Conservation (phyloP, 1,284 basidiomycete species). For the Sporisorium scitamineum region DNA sequence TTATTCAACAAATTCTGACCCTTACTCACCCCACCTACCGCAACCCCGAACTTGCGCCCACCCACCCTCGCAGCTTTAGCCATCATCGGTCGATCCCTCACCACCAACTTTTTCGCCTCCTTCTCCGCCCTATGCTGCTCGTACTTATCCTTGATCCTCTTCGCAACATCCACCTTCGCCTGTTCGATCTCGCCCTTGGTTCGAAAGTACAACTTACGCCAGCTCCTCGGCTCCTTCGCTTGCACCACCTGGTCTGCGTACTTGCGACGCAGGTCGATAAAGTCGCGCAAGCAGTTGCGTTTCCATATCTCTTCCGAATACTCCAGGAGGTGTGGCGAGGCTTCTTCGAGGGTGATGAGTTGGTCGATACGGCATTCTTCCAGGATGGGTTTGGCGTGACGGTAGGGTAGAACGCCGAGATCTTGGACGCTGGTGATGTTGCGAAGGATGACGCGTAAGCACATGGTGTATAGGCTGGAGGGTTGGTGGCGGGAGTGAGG, state of each 20-base stretch:
- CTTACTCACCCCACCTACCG: conserved; percentile 25
- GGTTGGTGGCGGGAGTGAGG: neutral
- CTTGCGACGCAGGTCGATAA: conserved; percentile 54
- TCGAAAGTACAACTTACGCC: conserved; percentile 52
- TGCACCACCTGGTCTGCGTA: neutral
- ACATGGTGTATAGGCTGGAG: conserved; percentile 36
- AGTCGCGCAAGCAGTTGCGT: conserved; percentile 61
- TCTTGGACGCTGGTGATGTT: conserved; percentile 58
- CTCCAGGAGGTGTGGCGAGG: conserved; percentile 57
- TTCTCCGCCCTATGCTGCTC: conserved; percentile 58
- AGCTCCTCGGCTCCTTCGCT: conserved; percentile 38
- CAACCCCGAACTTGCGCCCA: conserved; percentile 15
- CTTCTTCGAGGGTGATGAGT: conserved; percentile 56
- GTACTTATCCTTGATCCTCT: conserved; percentile 59
- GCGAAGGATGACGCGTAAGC: conserved; percentile 56
- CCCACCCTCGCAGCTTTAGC: conserved; percentile 16
- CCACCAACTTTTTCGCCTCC: conserved; percentile 56
- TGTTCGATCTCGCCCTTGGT: conserved; percentile 55
- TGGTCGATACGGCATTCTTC: conserved; percentile 62
- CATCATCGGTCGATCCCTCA: conserved; percentile 46
- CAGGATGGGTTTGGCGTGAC: conserved; percentile 58
- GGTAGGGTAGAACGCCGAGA: conserved; percentile 63
- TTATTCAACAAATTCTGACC: conserved; percentile 52
- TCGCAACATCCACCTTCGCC: conserved; percentile 50
- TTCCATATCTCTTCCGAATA: conserved; percentile 60